Evolutionary conservation across 192 early-diverging fungal species (phyloP).

Genomic region (Coemansia brasiliensis): DNA sequence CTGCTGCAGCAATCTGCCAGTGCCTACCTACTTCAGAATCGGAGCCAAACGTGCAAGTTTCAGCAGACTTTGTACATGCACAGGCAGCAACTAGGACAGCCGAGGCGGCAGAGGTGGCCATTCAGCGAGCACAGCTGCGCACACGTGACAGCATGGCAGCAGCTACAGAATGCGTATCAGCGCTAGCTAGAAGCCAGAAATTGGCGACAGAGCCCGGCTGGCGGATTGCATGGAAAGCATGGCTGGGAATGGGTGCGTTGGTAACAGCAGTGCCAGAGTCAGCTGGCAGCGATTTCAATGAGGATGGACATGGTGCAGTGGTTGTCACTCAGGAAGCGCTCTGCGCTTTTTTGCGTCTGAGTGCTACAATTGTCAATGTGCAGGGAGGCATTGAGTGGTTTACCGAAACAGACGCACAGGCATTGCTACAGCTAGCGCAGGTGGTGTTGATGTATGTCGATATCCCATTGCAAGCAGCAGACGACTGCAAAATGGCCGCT

Average conservation of each 20-base stretch:
- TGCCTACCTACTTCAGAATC: neutral
- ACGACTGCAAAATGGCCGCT: slow-evolving; percentile 62
- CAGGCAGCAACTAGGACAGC: neutral
- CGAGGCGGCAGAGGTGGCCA: neutral
- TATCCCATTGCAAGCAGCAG: slow-evolving; percentile 30
- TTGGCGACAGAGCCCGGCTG: neutral
- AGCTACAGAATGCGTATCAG: slow-evolving; percentile 20
- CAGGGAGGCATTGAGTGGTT: slow-evolving; percentile 4
- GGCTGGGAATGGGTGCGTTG: slow-evolving; percentile 24
- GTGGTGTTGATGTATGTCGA: slow-evolving; percentile 21
- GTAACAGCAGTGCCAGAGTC: slow-evolving; percentile 6
- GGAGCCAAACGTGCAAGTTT: neutral
- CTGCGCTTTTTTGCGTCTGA: slow-evolving; percentile 20
- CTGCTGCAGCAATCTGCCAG: neutral
- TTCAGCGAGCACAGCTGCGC: slow-evolving; percentile 7
- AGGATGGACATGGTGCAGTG: slow-evolving; percentile 4
- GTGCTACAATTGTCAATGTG: slow-evolving; percentile 8
- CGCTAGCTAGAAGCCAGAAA: slow-evolving; percentile 3
- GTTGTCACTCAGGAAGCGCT: slow-evolving; percentile 38
- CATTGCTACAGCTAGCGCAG: slow-evolving; percentile 20
- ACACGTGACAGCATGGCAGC: slow-evolving; percentile 32
- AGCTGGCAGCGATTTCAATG: slow-evolving; percentile 9
- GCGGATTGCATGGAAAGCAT: slow-evolving; percentile 30
- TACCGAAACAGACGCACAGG: slow-evolving; percentile 12
- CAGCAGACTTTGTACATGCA: neutral